These are phyloP conservation scores for Phaffia tasmanica DNA, from an alignment of 768 basidiomycete species.

Conservation along the genomic window DNA sequence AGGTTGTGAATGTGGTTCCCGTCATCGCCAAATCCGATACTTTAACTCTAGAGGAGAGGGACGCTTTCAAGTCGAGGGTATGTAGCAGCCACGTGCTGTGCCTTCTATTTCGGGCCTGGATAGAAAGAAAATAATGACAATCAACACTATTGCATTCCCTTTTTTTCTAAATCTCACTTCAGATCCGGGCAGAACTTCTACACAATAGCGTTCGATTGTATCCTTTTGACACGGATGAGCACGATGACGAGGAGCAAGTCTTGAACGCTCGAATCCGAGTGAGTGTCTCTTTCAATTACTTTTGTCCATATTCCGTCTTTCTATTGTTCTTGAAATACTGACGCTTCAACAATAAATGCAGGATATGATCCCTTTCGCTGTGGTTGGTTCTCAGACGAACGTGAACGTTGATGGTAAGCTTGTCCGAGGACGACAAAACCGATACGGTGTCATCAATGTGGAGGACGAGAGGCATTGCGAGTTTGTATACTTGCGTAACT, in stretches of 20 bases:
- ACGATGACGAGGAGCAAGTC: slow-evolving; percentile 80
- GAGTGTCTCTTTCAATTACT: slow-evolving; percentile 36
- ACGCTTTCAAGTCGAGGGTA: slow-evolving; percentile 84
- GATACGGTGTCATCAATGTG: slow-evolving; percentile 97
- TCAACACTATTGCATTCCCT: neutral
- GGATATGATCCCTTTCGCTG: slow-evolving; percentile 91
- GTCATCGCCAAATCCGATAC: slow-evolving; percentile 96
- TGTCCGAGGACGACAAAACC: slow-evolving; percentile 90
- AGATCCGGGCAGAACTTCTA: slow-evolving; percentile 87
- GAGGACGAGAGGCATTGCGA: slow-evolving; percentile 96
- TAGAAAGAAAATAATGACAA: neutral
- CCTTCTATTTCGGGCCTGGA: neutral
- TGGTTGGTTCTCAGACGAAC: slow-evolving; percentile 92
- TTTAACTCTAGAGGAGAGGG: slow-evolving; percentile 84
- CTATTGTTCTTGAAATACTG: neutral
- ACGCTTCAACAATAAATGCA: slow-evolving; percentile 34
- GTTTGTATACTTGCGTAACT: slow-evolving; percentile 93
- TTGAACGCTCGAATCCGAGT: slow-evolving; percentile 85
- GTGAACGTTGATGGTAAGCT: slow-evolving; percentile 93
- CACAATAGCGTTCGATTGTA: slow-evolving; percentile 89
- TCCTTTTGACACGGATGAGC: slow-evolving; percentile 94
- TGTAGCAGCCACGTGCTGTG: slow-evolving; percentile 26
- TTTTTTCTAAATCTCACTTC: neutral
- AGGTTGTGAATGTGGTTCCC: slow-evolving; percentile 99
- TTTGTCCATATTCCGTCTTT: neutral